These are phyloP conservation scores for Gossypium gossypioides DNA, from an alignment of 441 rosid genomes.

Conservation along the genomic window DNA sequence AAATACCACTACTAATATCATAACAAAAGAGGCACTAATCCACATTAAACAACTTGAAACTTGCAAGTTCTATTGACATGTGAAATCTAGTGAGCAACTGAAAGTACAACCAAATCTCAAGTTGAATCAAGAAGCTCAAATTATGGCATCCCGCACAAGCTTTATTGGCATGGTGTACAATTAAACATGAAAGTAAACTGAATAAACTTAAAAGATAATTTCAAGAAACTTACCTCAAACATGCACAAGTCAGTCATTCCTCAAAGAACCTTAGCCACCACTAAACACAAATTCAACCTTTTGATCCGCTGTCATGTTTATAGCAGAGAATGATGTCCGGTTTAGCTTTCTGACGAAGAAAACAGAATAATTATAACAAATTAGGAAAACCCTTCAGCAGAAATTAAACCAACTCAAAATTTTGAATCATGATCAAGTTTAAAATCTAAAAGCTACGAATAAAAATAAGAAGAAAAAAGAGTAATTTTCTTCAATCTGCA, in stretches of 20 bases:
- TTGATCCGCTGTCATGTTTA: conserved; percentile 36
- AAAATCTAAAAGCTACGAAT: neutral
- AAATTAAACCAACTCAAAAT: neutral
- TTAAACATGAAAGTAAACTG: conserved; percentile 2
- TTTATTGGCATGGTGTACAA: neutral
- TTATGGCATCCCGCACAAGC: neutral
- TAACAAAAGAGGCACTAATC: neutral
- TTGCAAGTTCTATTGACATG: neutral
- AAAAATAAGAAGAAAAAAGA: neutral
- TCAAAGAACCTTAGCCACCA: conserved; percentile 48
- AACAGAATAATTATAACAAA: neutral
- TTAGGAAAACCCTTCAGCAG: neutral
- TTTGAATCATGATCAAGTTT: neutral
- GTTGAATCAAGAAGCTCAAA: neutral
- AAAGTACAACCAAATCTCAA: neutral
- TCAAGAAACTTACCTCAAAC: conserved; percentile 41
- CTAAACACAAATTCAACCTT: conserved; percentile 31
- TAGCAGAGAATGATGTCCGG: conserved; percentile 25
- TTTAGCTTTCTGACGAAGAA: conserved; percentile 8
- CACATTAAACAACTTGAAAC: neutral
- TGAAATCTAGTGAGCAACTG: neutral
- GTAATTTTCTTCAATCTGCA: neutral
- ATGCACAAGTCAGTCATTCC: conserved; percentile 68
- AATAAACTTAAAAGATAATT: neutral
- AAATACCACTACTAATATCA: neutral